These are phyloP conservation scores for Emericellopsis cladophorae DNA, from an alignment of 2,329 filamentous ascomycete genomes.

Conservation along the genomic window DNA sequence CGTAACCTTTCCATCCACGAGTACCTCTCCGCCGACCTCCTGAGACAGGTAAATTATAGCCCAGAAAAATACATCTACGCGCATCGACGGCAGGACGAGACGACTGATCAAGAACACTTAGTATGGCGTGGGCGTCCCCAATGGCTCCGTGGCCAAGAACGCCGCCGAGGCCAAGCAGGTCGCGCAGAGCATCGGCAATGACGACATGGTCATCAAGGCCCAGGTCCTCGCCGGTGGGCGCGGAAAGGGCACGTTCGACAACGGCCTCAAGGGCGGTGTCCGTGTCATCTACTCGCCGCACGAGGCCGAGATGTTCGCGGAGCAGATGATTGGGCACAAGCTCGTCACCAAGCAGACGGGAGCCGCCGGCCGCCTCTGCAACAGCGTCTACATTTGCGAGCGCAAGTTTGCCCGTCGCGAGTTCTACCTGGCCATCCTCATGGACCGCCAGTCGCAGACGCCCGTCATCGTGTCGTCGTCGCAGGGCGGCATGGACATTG, in stretches of 20 bases:
- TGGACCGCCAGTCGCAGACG: slow-evolving; percentile 85
- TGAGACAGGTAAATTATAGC: slow-evolving; percentile 49
- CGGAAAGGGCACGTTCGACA: slow-evolving; percentile 96
- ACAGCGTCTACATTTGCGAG: slow-evolving; percentile 97
- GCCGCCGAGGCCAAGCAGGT: slow-evolving; percentile 82
- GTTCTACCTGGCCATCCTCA: slow-evolving; percentile 97
- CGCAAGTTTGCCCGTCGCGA: slow-evolving; percentile 98
- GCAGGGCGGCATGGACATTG: slow-evolving; percentile 98
- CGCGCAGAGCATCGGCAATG: slow-evolving; percentile 79
- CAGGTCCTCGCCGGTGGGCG: slow-evolving; percentile 96
- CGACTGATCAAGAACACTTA: slow-evolving; percentile 22
- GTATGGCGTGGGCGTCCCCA: slow-evolving; percentile 91
- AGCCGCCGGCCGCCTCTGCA: slow-evolving; percentile 85
- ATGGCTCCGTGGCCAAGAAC: slow-evolving; percentile 73
- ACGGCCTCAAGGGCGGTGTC: slow-evolving; percentile 97
- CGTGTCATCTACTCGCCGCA: slow-evolving; percentile 98
- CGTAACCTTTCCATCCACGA: slow-evolving; percentile 94
- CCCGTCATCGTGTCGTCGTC: slow-evolving; percentile 97
- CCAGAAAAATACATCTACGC: slow-evolving; percentile 3
- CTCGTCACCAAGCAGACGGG: slow-evolving; percentile 99
- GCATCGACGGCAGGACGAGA: neutral
- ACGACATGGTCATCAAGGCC: slow-evolving; percentile 99
- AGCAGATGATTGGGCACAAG: slow-evolving; percentile 99
- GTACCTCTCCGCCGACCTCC: slow-evolving; percentile 87
- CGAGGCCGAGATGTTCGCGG: slow-evolving; percentile 91